Conservation (phyloP, 768 basidiomycete genomes). For the Podaxis sp. region DNA sequence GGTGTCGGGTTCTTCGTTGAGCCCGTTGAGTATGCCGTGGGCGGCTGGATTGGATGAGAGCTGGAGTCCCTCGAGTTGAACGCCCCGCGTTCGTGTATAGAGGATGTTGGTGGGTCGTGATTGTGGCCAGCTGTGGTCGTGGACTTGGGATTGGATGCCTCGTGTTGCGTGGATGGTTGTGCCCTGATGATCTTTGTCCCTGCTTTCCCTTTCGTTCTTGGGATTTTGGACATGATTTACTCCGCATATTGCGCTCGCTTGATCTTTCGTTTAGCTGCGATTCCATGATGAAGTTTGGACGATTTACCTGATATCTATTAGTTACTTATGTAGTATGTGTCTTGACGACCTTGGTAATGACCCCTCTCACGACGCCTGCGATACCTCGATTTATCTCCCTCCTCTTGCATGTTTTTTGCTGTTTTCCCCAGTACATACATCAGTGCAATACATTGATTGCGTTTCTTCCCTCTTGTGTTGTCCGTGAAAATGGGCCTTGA, state of each 20-base stretch:
- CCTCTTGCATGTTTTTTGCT: neutral
- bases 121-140: neutral
- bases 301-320: constrained; percentile 5
- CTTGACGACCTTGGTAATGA: constrained; percentile 10
- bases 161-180: neutral
- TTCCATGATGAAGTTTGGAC: neutral
- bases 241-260: constrained; percentile 1
- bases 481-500: no score
- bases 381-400: neutral
- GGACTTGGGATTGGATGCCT: neutral
- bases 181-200: neutral
- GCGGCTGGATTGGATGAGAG: constrained; percentile 38
- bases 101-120: neutral
- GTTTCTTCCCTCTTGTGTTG: neutral
- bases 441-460: constrained; percentile 1
- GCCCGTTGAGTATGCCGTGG: constrained; percentile 39
- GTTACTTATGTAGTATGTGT: constrained; percentile 15
- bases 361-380: constrained; percentile 11
- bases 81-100: no score
- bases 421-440: neutral
- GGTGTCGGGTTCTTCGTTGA: constrained; percentile 19
- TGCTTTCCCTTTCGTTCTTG: neutral
- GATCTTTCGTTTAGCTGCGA: neutral
- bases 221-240: neutral
- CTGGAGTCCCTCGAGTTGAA: constrained; percentile 32